Evolutionary conservation across 495 filamentous ascomycete species (phyloP).

Genomic region (Penicillium paradoxum): DNA sequence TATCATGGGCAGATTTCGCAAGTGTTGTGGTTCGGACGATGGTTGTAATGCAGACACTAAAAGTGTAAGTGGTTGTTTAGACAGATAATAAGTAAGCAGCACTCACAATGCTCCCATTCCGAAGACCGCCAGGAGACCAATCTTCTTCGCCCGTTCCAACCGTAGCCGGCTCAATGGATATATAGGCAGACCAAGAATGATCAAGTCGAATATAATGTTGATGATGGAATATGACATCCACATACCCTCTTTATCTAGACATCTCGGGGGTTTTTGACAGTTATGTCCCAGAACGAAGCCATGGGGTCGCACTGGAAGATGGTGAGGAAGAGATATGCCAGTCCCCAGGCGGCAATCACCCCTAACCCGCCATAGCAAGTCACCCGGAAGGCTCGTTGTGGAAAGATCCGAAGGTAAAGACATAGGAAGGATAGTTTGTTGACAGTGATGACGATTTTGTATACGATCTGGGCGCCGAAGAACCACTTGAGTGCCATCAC

Average conservation of each 20-base stretch:
- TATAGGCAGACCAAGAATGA: slow-evolving; percentile 38
- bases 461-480: slow-evolving; percentile 28
- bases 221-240: slow-evolving; percentile 21
- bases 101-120: slow-evolving; percentile 26
- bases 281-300: slow-evolving; percentile 31
- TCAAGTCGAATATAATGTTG: slow-evolving; percentile 37
- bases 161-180: slow-evolving; percentile 36
- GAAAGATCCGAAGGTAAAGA: slow-evolving; percentile 35
- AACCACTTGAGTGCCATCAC: slow-evolving; percentile 13
- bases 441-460: slow-evolving; percentile 32
- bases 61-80: not conserved
- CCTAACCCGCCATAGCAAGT: slow-evolving; percentile 19
- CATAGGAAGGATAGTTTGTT: slow-evolving; percentile 34
- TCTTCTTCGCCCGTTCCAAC: slow-evolving; percentile 34
- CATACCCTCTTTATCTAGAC: slow-evolving; percentile 16
- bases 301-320: slow-evolving; percentile 43
- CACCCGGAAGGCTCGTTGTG: slow-evolving; percentile 20
- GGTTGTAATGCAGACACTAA: slow-evolving; percentile 19
- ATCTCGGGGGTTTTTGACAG: slow-evolving; percentile 13
- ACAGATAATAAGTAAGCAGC: too few relatives aligned
- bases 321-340: slow-evolving; percentile 30
- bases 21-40: slow-evolving; percentile 26
- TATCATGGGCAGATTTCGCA: slow-evolving; percentile 18
- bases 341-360: slow-evolving; percentile 11
- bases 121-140: slow-evolving; percentile 33